Base-by-base conservation (phyloP, 495 filamentous ascomycete genomes). In the Choiromyces venosus region DNA sequence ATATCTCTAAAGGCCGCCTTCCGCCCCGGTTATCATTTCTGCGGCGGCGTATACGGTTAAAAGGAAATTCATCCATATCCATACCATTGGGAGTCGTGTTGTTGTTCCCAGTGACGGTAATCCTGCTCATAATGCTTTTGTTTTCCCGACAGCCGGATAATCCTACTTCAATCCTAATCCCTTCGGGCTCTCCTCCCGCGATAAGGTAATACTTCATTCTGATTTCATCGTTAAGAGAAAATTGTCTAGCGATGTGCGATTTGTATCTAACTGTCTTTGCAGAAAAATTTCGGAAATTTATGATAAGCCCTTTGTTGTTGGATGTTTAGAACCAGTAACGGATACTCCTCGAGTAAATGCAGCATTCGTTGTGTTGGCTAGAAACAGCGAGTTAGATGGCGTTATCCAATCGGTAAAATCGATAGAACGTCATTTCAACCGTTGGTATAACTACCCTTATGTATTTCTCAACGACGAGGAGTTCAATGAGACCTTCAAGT, bases 391-490 rank as follows among this genome's bases (percentile, higher is more conserved):
- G 83, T 80, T 99, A 73, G 93, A 96, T 0, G 95, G 95, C 70
- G 95, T 99, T 39, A 89, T 98, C 65, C 91, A 97, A 84, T 97
- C 94, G 12, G 87, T 99, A 76, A 97, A 97, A 85, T 97, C 94
- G 68, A 95, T 99, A 76, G 95, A 99, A 85, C 88, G 95, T 73
- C 95, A 99, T 82, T 99, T 99, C 88, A 99, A 99, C 83, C 88
- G 94, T 73, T 98, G 96, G 96, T 99, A 93, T 82, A 87, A 97
- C 83, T 99, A 99, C 82, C 95, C 95, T 38, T 99, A 98, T 82
- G 96, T 99, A 71, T 99, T 99, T 84, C 85, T 99, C 74, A 99
- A 99, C 83, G 95, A 99, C 81, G 96, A 89, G 37, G 94, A 97
- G 67, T 99, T 99, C 87, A 92, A 97, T 82, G 86, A 90, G 78